Evolutionary conservation across 2,329 filamentous ascomycete species (phyloP).

Genomic region (Claviceps quebecensis): DNA sequence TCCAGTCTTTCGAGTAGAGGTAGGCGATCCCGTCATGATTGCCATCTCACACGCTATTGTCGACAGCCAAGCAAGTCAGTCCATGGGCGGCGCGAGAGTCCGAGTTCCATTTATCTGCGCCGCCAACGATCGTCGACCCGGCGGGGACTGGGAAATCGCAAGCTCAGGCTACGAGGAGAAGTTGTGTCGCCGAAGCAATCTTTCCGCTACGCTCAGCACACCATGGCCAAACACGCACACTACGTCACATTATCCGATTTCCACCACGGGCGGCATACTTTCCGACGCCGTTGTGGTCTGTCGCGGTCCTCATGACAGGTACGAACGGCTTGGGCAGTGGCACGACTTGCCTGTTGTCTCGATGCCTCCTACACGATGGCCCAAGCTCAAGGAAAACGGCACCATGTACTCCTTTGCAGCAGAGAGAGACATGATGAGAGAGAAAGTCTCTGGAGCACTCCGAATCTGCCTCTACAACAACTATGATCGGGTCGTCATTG

Average conservation of each 20-base stretch:
- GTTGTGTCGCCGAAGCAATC: slow-evolving; percentile 59
- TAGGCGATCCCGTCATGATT: slow-evolving; percentile 44
- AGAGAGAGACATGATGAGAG: slow-evolving; percentile 56
- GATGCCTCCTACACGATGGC: slow-evolving; percentile 56
- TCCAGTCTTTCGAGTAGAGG: slow-evolving; percentile 36
- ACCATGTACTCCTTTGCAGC: slow-evolving; percentile 56
- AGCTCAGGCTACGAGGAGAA: slow-evolving; percentile 44
- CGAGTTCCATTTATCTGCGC: slow-evolving; percentile 55
- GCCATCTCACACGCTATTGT: slow-evolving; percentile 40
- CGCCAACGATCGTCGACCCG: slow-evolving; percentile 62
- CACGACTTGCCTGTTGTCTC: slow-evolving; percentile 56
- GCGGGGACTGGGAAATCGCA: slow-evolving; percentile 66
- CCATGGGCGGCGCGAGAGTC: slow-evolving; percentile 18
- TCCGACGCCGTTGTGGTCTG: slow-evolving; percentile 61
- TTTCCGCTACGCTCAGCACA: slow-evolving; percentile 52
- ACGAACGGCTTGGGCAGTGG: slow-evolving; percentile 43
- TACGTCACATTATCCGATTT: slow-evolving; percentile 54
- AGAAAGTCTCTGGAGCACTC: slow-evolving; percentile 58
- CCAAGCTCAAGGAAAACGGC: slow-evolving; percentile 56
- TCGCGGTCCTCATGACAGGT: slow-evolving; percentile 53
- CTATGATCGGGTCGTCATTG: slow-evolving; percentile 44
- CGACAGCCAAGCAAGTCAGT: slow-evolving; percentile 24
- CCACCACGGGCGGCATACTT: slow-evolving; percentile 53
- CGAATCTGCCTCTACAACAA: slow-evolving; percentile 51
- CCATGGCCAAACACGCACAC: slow-evolving; percentile 36